phyloP scores from a whole-genome alignment of 495 filamentous ascomycete species.

The Sporormia fimetaria region DNA sequence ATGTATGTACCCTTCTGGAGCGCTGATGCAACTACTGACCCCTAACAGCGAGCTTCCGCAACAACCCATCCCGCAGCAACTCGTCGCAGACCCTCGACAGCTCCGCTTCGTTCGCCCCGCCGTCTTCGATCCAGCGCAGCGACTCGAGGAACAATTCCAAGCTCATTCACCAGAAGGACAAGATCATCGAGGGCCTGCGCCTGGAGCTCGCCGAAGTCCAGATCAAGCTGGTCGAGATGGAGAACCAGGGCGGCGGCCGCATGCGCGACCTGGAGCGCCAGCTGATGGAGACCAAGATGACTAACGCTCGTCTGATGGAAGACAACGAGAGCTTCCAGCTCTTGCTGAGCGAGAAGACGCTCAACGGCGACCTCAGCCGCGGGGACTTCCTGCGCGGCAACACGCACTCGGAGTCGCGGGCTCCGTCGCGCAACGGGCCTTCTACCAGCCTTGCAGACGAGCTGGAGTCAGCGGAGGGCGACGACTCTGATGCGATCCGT shows the following conservation, averaged over 20 bases:
- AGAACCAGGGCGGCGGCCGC: conserved; percentile 77
- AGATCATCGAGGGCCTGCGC: conserved; percentile 81
- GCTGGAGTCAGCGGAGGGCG: conserved; percentile 45
- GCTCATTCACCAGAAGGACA: conserved; percentile 85
- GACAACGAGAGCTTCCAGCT: conserved; percentile 98
- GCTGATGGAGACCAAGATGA: conserved; percentile 81
- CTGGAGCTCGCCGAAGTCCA: conserved; percentile 89
- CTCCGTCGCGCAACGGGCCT: conserved; percentile 24
- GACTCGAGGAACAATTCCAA: conserved; percentile 78
- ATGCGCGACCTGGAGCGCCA: conserved; percentile 78
- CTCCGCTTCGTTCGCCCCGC: conserved; percentile 72
- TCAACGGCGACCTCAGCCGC: conserved; percentile 85
- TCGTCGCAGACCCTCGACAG: conserved; percentile 16
- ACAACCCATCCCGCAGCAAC: conserved; percentile 21
- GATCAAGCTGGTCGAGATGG: conserved; percentile 88
- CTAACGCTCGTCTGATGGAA: conserved; percentile 91
- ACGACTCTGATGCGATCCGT: conserved; percentile 26
- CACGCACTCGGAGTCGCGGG: conserved; percentile 25
- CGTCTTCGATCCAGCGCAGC: conserved; percentile 64
- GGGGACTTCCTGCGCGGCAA: conserved; percentile 60
- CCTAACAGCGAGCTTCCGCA: conserved; percentile 27
- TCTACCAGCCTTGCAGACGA: conserved; percentile 73
- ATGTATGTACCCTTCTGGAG: conserved; percentile 42
- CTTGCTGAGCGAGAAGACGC: conserved; percentile 79
- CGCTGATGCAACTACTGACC: conserved; percentile 9